phyloP scores from a whole-genome alignment of 2,329 filamentous ascomycete species.

The Trichoderma atrobrunneum region DNA sequence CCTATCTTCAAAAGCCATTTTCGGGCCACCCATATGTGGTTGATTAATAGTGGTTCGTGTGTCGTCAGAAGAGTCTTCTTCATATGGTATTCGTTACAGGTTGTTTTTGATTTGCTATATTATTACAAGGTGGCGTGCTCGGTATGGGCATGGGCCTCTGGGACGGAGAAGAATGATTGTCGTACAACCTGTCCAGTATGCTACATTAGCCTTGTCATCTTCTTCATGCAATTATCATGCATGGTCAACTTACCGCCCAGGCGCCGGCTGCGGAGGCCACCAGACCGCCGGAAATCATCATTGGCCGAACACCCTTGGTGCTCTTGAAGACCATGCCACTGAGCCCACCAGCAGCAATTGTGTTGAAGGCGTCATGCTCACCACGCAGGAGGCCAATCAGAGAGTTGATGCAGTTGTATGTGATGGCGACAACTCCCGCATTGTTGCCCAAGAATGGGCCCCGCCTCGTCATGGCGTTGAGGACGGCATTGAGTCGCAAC shows the following conservation, averaged over 20 bases:
- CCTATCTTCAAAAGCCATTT: background rate
- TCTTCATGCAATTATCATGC: background rate
- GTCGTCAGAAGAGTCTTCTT: slow-evolving; percentile 5
- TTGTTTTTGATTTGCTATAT: slow-evolving; percentile 1
- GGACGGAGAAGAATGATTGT: slow-evolving; percentile 42
- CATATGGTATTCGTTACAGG: slow-evolving; percentile 12
- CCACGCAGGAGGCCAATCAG: slow-evolving; percentile 74
- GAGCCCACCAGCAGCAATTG: slow-evolving; percentile 76
- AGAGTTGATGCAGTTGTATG: slow-evolving; percentile 92
- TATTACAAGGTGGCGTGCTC: slow-evolving; percentile 15
- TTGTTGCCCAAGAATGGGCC: slow-evolving; percentile 96
- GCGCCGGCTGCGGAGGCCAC: slow-evolving; percentile 80
- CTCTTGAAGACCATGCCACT: slow-evolving; percentile 97
- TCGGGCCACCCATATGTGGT: slow-evolving; percentile 10
- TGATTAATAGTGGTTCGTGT: slow-evolving; percentile 14
- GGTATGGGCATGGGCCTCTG: slow-evolving; percentile 31
- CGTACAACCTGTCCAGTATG: slow-evolving; percentile 34
- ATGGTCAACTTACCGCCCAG: slow-evolving; percentile 74
- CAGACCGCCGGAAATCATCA: slow-evolving; percentile 91
- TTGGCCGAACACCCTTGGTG: slow-evolving; percentile 82
- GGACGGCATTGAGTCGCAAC: slow-evolving; percentile 86
- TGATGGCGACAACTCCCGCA: slow-evolving; percentile 90
- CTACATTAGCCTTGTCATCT: slow-evolving; percentile 18
- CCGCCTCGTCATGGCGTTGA: slow-evolving; percentile 89
- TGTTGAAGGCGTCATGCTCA: slow-evolving; percentile 88